phyloP scores from a whole-genome alignment of 495 filamentous ascomycete species.

The Trypethelium eluteriae region DNA sequence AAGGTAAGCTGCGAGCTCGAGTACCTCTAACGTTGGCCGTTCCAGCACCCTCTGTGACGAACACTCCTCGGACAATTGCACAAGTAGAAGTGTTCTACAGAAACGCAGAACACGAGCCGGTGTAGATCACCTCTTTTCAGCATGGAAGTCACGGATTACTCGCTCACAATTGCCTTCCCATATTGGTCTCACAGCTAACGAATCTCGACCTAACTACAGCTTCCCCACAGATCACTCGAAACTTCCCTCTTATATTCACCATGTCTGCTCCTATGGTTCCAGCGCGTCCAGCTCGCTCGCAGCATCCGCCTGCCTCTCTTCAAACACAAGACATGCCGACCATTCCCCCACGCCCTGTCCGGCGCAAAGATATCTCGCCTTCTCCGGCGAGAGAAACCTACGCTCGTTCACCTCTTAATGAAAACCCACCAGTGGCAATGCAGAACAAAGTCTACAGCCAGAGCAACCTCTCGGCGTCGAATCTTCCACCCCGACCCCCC shows the following conservation, averaged over 20 bases:
- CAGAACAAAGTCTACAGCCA: slow-evolving; percentile 37
- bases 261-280: slow-evolving; percentile 55
- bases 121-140: too few relatives aligned
- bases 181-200: background rate
- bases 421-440: slow-evolving; percentile 45
- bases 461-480: slow-evolving; percentile 38
- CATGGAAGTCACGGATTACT: background rate
- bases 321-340: slow-evolving; percentile 40
- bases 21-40: background rate
- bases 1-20: slow-evolving; percentile 5
- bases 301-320: slow-evolving; percentile 32
- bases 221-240: background rate
- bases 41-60: background rate
- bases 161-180: background rate
- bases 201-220: background rate
- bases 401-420: slow-evolving; percentile 80
- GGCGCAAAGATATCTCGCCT: slow-evolving; percentile 62
- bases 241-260: slow-evolving; percentile 23
- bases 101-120: too few relatives aligned
- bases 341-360: slow-evolving; percentile 67
- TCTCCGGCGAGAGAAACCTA: slow-evolving; percentile 72
- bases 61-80: too few relatives aligned
- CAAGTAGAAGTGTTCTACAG: too few relatives aligned
- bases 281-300: slow-evolving; percentile 50
- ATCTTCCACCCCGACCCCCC: slow-evolving; percentile 55